These are phyloP conservation scores for Neoboletus subvelutipes DNA, from an alignment of 768 basidiomycete genomes.

Conservation along the genomic window DNA sequence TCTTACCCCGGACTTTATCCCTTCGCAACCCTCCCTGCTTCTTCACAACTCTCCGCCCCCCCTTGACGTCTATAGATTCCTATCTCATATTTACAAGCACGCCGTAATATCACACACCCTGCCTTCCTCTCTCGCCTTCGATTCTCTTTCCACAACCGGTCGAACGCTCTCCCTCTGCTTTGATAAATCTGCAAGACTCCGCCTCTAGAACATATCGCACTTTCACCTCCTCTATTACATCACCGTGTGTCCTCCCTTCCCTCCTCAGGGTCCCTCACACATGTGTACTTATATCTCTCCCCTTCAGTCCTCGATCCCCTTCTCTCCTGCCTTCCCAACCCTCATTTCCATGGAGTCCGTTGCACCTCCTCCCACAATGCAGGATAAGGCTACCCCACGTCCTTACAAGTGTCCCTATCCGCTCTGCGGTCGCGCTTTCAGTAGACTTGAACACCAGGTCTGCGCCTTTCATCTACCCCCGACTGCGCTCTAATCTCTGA, in stretches of 20 bases:
- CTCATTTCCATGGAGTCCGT: slow-evolving; percentile 26
- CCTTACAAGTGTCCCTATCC: slow-evolving; percentile 97
- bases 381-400: slow-evolving; percentile 50
- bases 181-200: slow-evolving; percentile 22
- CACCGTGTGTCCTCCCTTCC: slow-evolving; percentile 22
- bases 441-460: slow-evolving; percentile 94
- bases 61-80: slow-evolving; percentile 27
- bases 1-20: slow-evolving; percentile 33
- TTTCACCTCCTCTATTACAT: slow-evolving; percentile 15
- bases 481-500: slow-evolving; percentile 18
- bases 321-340: slow-evolving; percentile 12
- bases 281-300: slow-evolving; percentile 34
- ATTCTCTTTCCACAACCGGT: slow-evolving; percentile 25
- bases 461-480: slow-evolving; percentile 22
- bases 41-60: slow-evolving; percentile 18
- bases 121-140: slow-evolving; percentile 19
- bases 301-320: slow-evolving; percentile 18
- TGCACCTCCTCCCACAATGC: slow-evolving; percentile 5
- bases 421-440: slow-evolving; percentile 93
- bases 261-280: slow-evolving; percentile 14
- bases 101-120: slow-evolving; percentile 28
- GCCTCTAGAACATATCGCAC: slow-evolving; percentile 21
- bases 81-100: slow-evolving; percentile 23
- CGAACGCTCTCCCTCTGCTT: slow-evolving; percentile 8
- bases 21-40: slow-evolving; percentile 14